These are phyloP conservation scores for Fusarium sororula DNA, from an alignment of 2,329 filamentous ascomycete species.

Conservation along the genomic window DNA sequence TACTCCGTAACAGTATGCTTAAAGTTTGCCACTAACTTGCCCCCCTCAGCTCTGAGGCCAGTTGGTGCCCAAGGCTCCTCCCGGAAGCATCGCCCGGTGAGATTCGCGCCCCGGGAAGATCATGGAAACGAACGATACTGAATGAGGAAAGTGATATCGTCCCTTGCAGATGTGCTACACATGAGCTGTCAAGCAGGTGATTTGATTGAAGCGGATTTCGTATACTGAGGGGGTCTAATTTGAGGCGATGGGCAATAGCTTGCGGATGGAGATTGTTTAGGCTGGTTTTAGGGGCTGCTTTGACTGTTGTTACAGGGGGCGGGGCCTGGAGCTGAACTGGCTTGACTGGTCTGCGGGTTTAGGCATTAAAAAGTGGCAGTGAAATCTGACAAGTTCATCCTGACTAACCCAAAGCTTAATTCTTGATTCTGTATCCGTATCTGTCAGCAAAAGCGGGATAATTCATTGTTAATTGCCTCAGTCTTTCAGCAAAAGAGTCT, in stretches of 20 bases:
- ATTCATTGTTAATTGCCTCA: not conserved
- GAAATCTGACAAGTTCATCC: not conserved
- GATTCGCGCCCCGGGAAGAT: conserved; percentile 2
- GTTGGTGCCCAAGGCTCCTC: not conserved
- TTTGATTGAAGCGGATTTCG: not conserved
- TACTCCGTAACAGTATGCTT: not conserved
- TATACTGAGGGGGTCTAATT: not conserved
- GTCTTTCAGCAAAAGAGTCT: not conserved
- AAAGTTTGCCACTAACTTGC: not conserved
- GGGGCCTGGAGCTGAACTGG: not conserved
- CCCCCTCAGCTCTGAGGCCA: not conserved
- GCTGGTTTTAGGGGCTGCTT: not conserved
- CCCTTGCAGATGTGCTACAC: not conserved
- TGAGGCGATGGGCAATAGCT: not conserved
- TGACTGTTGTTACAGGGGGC: not conserved
- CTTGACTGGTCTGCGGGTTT: not conserved
- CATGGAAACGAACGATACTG: not conserved
- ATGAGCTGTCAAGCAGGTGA: not conserved
- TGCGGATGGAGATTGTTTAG: not conserved
- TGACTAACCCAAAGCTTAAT: not conserved
- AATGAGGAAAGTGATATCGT: not conserved
- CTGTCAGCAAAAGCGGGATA: not conserved
- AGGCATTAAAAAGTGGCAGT: not conserved
- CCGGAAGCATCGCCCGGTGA: not conserved
- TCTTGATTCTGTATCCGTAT: not conserved